Conservation (phyloP, 2,329 filamentous ascomycete species). For the Monosporascus sp. region DNA sequence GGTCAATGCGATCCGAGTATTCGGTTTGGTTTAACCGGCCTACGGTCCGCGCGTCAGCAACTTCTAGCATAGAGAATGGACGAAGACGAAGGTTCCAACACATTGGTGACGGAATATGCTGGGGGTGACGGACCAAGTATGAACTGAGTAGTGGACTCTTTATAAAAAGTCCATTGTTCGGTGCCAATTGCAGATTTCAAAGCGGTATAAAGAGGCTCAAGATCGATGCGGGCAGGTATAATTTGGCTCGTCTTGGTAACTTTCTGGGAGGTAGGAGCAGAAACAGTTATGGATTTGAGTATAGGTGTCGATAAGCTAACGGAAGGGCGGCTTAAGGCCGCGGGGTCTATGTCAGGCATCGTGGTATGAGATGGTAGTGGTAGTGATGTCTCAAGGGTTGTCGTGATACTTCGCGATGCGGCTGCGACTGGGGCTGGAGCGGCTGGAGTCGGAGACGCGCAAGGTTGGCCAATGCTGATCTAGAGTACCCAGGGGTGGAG, state of each 20-base stretch:
- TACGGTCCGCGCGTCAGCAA: constrained; percentile 31
- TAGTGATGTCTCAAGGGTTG: constrained; percentile 8
- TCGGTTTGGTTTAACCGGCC: constrained; percentile 60
- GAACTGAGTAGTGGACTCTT: constrained; percentile 58
- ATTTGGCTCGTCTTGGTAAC: constrained; percentile 55
- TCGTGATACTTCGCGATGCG: constrained; percentile 18
- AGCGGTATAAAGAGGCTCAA: constrained; percentile 58
- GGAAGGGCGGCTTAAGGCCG: constrained; percentile 59
- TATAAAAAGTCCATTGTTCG: constrained; percentile 61
- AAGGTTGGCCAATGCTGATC: constrained; percentile 9
- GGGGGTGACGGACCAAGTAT: constrained; percentile 47
- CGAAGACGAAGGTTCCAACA: neutral
- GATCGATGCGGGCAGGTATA: constrained; percentile 61
- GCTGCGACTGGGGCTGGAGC: neutral
- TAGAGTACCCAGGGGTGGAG: constrained; percentile 10
- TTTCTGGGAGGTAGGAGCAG: constrained; percentile 44
- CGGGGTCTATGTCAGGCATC: constrained; percentile 68
- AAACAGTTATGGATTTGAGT: constrained; percentile 53
- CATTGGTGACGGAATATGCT: neutral
- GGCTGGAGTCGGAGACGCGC: constrained; percentile 3
- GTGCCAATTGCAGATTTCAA: constrained; percentile 54
- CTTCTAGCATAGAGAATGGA: constrained; percentile 1
- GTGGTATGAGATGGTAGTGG: constrained; percentile 15
- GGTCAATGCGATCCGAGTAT: constrained; percentile 53
- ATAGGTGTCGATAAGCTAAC: constrained; percentile 54